Evolutionary conservation across 805 yeast genomes (phyloP).

Genomic region (Candida nitratophila): DNA sequence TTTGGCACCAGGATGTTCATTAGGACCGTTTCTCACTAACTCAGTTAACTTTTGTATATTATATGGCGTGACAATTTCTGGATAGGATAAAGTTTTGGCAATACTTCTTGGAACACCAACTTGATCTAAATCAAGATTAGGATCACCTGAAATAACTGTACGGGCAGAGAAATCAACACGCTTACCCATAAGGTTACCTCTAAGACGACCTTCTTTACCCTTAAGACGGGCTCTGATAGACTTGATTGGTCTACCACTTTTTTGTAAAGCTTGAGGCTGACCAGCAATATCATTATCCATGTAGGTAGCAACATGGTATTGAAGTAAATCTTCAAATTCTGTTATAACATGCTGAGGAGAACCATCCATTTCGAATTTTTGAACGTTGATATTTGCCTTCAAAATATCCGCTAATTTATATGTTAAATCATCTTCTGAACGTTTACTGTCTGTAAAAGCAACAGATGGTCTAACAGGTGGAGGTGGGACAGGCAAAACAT

Average conservation of each 20-base stretch:
- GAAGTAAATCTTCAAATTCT: conserved; percentile 91
- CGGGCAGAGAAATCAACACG: conserved; percentile 99
- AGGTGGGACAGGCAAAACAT: conserved; percentile 99
- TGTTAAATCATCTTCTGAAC: conserved; percentile 99
- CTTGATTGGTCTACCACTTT: conserved; percentile 97
- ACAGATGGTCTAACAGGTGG: conserved; percentile 99
- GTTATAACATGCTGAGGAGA: conserved; percentile 97
- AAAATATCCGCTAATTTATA: conserved; percentile 94
- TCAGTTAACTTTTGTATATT: conserved; percentile 91
- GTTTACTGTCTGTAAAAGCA: conserved; percentile 95
- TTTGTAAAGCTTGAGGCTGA: conserved; percentile 97
- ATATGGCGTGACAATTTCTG: conserved; percentile 96
- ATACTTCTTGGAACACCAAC: conserved; percentile 98
- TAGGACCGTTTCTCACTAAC: conserved; percentile 94
- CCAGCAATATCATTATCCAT: conserved; percentile 99
- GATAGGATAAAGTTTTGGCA: conserved; percentile 92
- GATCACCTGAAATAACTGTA: conserved; percentile 99
- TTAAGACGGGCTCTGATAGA: conserved; percentile 98
- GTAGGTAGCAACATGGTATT: conserved; percentile 97
- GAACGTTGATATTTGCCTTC: conserved; percentile 96
- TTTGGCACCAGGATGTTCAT: conserved; percentile 99
- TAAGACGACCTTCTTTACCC: conserved; percentile 98
- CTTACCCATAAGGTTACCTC: conserved; percentile 99
- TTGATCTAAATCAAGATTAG: conserved; percentile 93
- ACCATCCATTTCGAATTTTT: conserved; percentile 95